Base-by-base conservation (phyloP, 1,284 basidiomycete species). In the Takashimella koratensis region DNA sequence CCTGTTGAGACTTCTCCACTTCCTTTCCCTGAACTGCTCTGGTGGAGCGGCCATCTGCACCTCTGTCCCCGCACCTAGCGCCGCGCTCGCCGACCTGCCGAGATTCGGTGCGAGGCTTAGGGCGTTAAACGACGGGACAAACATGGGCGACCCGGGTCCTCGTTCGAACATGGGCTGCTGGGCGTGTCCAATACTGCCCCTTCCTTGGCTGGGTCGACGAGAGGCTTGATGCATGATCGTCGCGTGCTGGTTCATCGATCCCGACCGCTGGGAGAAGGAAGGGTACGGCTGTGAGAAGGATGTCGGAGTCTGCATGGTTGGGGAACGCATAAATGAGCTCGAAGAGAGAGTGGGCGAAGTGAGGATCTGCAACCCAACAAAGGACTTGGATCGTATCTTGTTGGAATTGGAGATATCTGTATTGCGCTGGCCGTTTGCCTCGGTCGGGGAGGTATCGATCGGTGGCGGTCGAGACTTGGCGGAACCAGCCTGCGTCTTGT, bases 351-450 rank as follows among this genome's bases (percentile, higher is more conserved):
- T 40, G 11, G 70, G 68, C 4, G 64, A 60, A 1, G 72, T 72
- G 19, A 61, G 43, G 44, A 75, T 75, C 46, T 70, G 66, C 10
- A 75, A 58, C 1, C 73, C 73, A 42, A 75, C 73, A 46, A 70
- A 72, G 1, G 70, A 71, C 39, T 64, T 64, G 4, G 63, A 52
- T 13, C 66, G 60, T 12, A 25, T 19, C 30, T 50, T 47, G n/a
- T 43, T 26, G 52, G 43, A 8, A 16, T 36, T 36, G 10, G 8
- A 8, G 16, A 36, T 8, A 8, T 36, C 30, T 16, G 30, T 36
- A 36, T 36, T 36, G 8, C 30, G 30, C 16, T 16, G 8, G 16
- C 16, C 30, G 8, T 16, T 16, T 36, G 10, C 30, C 30, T 8
- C 8, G 8, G 8, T 36, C 10, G 30, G 30, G 8, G 30, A 36